These are phyloP conservation scores for Metschnikowia sp. DNA, from an alignment of 805 yeast species.

Conservation along the genomic window DNA sequence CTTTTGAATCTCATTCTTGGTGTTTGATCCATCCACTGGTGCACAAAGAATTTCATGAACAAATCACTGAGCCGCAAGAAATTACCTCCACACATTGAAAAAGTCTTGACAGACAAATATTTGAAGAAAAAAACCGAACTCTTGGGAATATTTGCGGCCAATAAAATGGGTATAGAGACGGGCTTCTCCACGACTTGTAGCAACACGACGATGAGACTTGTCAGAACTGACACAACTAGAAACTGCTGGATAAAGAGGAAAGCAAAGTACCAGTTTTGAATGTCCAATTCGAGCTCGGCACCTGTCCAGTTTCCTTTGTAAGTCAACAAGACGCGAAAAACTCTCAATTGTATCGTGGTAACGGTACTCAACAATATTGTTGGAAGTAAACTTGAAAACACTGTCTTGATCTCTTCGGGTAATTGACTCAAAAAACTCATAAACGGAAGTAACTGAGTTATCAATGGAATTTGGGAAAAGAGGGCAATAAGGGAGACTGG, in stretches of 20 bases:
- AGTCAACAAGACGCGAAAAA: constrained; percentile 52
- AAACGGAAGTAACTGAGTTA: constrained; percentile 59
- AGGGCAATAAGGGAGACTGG: constrained; percentile 82
- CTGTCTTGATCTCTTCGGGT: constrained; percentile 51
- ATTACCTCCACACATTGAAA: constrained; percentile 71
- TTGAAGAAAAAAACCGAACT: constrained; percentile 85
- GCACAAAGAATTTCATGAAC: constrained; percentile 32
- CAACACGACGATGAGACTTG: constrained; percentile 65
- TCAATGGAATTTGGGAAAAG: constrained; percentile 67
- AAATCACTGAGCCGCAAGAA: constrained; percentile 59
- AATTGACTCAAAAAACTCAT: constrained; percentile 51
- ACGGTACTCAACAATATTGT: constrained; percentile 61
- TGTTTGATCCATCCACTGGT: constrained; percentile 45
- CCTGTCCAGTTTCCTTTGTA: constrained; percentile 61
- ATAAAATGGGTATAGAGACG: constrained; percentile 61
- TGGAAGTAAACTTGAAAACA: constrained; percentile 63
- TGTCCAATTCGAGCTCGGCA: constrained; percentile 60
- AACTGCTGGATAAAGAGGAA: constrained; percentile 82
- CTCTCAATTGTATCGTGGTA: constrained; percentile 57
- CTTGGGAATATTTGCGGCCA: constrained; percentile 79
- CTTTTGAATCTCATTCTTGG: constrained; percentile 57
- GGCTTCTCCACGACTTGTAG: constrained; percentile 67
- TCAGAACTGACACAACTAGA: constrained; percentile 78
- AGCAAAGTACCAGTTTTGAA: constrained; percentile 74
- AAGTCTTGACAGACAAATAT: constrained; percentile 68